These are phyloP conservation scores for Trametes meyenii DNA, from an alignment of 768 basidiomycete genomes.

Conservation along the genomic window DNA sequence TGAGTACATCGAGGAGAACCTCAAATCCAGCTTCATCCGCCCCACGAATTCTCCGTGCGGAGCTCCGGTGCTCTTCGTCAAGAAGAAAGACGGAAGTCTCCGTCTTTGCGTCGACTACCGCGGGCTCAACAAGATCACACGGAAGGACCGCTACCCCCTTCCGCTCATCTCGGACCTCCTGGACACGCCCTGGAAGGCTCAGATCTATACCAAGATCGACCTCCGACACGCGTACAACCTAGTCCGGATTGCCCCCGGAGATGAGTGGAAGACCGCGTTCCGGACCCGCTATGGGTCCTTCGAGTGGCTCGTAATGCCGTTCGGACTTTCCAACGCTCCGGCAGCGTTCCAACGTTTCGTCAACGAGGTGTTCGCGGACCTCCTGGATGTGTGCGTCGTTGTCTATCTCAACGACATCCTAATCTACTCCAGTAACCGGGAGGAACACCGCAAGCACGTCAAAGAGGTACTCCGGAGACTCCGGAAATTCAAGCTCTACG, in stretches of 20 bases:
- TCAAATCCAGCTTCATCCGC: conserved; percentile 1
- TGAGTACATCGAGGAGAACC: conserved; percentile 5
- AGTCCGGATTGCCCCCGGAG: conserved; percentile 35
- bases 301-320: conserved; percentile 36
- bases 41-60: conserved; percentile 9
- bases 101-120: conserved; percentile 1
- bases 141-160: conserved; percentile 26
- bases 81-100: not conserved
- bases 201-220: conserved; percentile 41
- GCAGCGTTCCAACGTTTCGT: conserved; percentile 19
- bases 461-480: conserved; percentile 29
- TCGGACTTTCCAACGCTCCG: conserved; percentile 20
- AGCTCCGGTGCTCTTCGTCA: not conserved
- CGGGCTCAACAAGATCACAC: not conserved
- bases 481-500: conserved; percentile 35
- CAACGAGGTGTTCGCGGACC: conserved; percentile 20
- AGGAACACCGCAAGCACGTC: conserved; percentile 25
- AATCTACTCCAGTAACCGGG: conserved; percentile 17
- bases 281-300: conserved; percentile 37
- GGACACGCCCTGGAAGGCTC: conserved; percentile 28
- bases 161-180: conserved; percentile 35
- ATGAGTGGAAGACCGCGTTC: conserved; percentile 42
- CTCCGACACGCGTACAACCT: conserved; percentile 43
- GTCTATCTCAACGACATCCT: conserved; percentile 22
- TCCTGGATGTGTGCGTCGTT: conserved; percentile 16